These are phyloP conservation scores for Vaucheria bursata DNA, from an alignment of 352 stramenopile genomes.

Conservation along the genomic window DNA sequence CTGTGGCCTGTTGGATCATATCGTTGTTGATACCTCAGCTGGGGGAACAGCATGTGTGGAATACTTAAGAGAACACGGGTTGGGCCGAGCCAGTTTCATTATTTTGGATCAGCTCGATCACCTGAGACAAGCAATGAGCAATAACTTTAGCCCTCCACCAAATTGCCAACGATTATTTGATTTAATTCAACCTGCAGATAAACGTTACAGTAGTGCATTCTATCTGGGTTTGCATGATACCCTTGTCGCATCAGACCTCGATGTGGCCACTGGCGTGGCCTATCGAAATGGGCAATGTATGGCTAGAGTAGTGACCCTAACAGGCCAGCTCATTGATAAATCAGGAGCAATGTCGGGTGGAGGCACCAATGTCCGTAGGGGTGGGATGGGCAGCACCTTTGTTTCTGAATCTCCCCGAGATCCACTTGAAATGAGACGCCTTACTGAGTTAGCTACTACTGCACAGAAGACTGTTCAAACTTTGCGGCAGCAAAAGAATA, in stretches of 20 bases:
- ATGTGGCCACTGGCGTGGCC: conserved; percentile 74
- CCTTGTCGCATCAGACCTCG: conserved; percentile 87
- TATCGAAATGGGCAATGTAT: conserved; percentile 54
- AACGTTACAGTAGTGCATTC: conserved; percentile 80
- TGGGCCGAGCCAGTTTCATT: conserved; percentile 91
- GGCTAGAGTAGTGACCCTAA: conserved; percentile 92
- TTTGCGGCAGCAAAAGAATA: background rate
- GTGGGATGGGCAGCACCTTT: conserved; percentile 71
- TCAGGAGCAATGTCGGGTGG: conserved; percentile 98
- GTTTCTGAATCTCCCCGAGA: background rate
- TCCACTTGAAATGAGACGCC: background rate
- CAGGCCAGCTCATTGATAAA: conserved; percentile 94
- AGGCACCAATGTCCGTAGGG: conserved; percentile 77
- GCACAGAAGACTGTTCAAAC: background rate
- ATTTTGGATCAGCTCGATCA: conserved; percentile 90
- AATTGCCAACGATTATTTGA: conserved; percentile 63
- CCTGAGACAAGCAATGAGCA: conserved; percentile 57
- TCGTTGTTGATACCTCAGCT: conserved; percentile 91
- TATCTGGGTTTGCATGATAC: conserved; percentile 94
- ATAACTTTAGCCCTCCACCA: conserved; percentile 57
- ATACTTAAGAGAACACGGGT: conserved; percentile 81
- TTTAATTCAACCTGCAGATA: conserved; percentile 62
- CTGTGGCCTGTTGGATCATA: conserved; percentile 84
- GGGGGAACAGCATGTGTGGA: conserved; percentile 88
- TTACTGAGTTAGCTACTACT: background rate